phyloP scores from a whole-genome alignment of 2,329 filamentous ascomycete species.

The Neonectria magnoliae region DNA sequence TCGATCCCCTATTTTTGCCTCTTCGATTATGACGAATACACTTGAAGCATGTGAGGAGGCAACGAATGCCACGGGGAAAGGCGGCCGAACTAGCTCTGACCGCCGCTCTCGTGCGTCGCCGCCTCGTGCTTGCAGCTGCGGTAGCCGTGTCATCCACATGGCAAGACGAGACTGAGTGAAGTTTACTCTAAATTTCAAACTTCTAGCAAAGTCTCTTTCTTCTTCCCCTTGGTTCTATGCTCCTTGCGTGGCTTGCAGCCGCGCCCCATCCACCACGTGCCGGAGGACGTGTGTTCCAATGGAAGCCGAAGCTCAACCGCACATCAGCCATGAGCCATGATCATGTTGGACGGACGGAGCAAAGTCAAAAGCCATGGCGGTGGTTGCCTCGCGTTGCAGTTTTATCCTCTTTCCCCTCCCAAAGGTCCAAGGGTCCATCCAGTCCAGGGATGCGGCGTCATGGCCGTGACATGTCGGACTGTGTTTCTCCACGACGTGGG shows the following conservation, averaged over 20 bases:
- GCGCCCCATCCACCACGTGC: constrained; percentile 38
- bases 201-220: constrained; percentile 13
- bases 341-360: neutral
- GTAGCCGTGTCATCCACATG: constrained; percentile 17
- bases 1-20: neutral
- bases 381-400: neutral
- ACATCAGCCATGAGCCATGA: no score
- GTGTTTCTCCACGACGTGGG: neutral
- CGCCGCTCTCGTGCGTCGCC: neutral
- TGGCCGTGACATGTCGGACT: neutral
- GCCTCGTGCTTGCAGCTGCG: neutral
- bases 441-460: neutral
- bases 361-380: constrained; percentile 11
- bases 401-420: neutral
- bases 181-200: no score
- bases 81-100: neutral
- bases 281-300: constrained; percentile 21
- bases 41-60: neutral
- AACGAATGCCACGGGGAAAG: neutral
- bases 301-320: neutral
- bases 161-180: constrained; percentile 8
- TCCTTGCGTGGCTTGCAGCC: constrained; percentile 28
- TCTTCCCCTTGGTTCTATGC: neutral
- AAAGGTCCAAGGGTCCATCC: neutral
- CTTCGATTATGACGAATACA: neutral